A percentile compares a stretch with the other conserved stretches of the same genome.
Conservation (phyloP, 768 basidiomycete genomes). For the Mycena rebaudengoi region DNA sequence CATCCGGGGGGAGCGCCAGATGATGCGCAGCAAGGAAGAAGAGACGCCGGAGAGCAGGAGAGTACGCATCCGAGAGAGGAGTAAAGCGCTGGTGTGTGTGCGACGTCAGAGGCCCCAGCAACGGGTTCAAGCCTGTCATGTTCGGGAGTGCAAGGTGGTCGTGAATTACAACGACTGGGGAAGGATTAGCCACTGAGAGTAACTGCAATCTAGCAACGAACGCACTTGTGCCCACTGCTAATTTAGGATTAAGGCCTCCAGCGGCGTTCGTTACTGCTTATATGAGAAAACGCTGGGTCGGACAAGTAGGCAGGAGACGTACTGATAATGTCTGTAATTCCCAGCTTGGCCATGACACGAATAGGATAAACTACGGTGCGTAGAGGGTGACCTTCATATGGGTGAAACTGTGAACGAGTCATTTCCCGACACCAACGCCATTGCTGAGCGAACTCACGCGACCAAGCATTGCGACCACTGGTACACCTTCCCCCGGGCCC, state of each 20-base stretch:
- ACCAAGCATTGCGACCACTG: slow-evolving; percentile 91
- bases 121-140: slow-evolving; percentile 78
- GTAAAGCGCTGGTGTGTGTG: slow-evolving; percentile 77
- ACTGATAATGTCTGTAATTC: slow-evolving; percentile 82
- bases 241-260: slow-evolving; percentile 77
- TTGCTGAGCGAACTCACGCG: slow-evolving; percentile 55
- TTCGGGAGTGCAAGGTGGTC: slow-evolving; percentile 88
- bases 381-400: slow-evolving; percentile 84
- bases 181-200: slow-evolving; percentile 22
- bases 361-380: slow-evolving; percentile 80
- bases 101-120: slow-evolving; percentile 75
- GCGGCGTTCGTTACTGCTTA: slow-evolving; percentile 86
- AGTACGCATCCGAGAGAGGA: slow-evolving; percentile 87
- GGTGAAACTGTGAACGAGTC: slow-evolving; percentile 72
- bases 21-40: slow-evolving; percentile 77
- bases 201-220: not conserved
- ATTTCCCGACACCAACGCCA: not conserved
- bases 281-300: not conserved
- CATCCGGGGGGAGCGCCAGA: slow-evolving; percentile 59
- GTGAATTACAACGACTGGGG: slow-evolving; percentile 79
- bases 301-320: slow-evolving; percentile 34
- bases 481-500: slow-evolving; percentile 67
- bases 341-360: slow-evolving; percentile 79
- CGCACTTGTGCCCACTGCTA: slow-evolving; percentile 85
- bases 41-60: slow-evolving; percentile 70